Percentiles rank a stretch among this genome's conserved stretches.
phyloP scores from a whole-genome alignment of 1,284 basidiomycete species.

The Ceratobasidium sp. region DNA sequence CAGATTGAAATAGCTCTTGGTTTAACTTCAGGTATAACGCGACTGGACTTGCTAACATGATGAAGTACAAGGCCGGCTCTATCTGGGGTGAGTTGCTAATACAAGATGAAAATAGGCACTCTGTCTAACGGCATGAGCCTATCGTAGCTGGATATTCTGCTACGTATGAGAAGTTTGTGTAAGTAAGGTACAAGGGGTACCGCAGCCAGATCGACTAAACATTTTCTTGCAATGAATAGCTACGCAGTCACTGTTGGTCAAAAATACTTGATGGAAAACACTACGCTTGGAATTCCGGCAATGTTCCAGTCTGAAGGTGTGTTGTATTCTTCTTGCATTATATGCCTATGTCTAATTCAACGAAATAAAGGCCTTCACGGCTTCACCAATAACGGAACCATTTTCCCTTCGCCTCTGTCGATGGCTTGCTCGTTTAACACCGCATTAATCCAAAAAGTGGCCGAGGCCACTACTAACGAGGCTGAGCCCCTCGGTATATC shows the following conservation, averaged over 20 bases:
- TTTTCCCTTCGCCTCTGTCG: slow-evolving; percentile 75
- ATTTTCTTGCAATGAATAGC: slow-evolving; percentile 17
- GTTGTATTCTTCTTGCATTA: background rate
- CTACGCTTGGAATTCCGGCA: slow-evolving; percentile 78
- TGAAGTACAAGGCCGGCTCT: slow-evolving; percentile 67
- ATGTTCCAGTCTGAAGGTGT: slow-evolving; percentile 71
- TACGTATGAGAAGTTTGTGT: slow-evolving; percentile 75
- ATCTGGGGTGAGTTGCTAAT: slow-evolving; percentile 65
- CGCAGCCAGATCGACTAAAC: background rate
- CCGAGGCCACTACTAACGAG: slow-evolving; percentile 68
- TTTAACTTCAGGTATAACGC: slow-evolving; percentile 41
- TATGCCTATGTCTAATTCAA: background rate
- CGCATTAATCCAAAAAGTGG: slow-evolving; percentile 65
- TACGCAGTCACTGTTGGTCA: slow-evolving; percentile 69
- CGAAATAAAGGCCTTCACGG: slow-evolving; percentile 69
- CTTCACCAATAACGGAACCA: slow-evolving; percentile 78
- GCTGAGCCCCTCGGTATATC: slow-evolving; percentile 73
- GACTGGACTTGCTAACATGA: slow-evolving; percentile 60
- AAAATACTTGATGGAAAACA: slow-evolving; percentile 77
- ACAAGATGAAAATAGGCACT: no score
- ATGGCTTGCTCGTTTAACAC: slow-evolving; percentile 75
- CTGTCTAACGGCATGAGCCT: background rate
- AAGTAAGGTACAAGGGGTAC: slow-evolving; percentile 44
- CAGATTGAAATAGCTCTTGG: background rate
- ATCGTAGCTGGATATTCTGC: slow-evolving; percentile 64